Base-by-base conservation (phyloP, 2,329 filamentous ascomycete genomes). In the Aspergillus terreus region DNA sequence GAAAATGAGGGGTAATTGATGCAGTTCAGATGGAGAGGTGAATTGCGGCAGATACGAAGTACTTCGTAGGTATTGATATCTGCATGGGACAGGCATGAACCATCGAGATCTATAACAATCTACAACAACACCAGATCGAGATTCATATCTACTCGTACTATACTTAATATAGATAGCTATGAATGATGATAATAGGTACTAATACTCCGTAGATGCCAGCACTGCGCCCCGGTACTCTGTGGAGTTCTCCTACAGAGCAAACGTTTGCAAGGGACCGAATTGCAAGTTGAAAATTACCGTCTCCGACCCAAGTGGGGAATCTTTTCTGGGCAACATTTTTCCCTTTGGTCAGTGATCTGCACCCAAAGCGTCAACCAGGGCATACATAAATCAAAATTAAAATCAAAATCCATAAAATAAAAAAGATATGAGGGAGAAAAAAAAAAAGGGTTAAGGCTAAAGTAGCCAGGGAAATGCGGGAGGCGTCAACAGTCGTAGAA, bases 301-400 rank as follows among this genome's bases (percentile, higher is more conserved):
- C 44, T 21, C 40, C 10, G 21, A n/a, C 25, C n/a, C 2, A 30
- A 30, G 44, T 44, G 36, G 49, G 38, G 49, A 32, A 40, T 47
- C 40, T 14, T 38, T 52, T 52, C 51, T 47, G 40, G 27, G 38
- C 41, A 44, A 52, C 54, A 57, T 57, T 53, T 50, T 47, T 58
- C 35, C 47, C 44, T 56, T 53, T 46, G 35, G 52, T 53, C 44
- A 50, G 25, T 49, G 58, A 60, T 60, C 58, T 52, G 45, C 53
- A 53, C 35, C 33, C 41, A 44, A 46, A 46, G 38, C 19, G 32
- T 46, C 15, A 11, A 6, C 27, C 10, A 30, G 27, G 27, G 27
- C 27, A 30, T 19, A 9, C 25, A 27, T 9, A 30, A 30, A 30
- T 30, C 17, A n/a, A 47, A 47, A 44, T 40, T 17, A 33, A 41